Conservation (phyloP, 2,329 filamentous ascomycete genomes). For the Arthrobotrys pseudoclavata region DNA sequence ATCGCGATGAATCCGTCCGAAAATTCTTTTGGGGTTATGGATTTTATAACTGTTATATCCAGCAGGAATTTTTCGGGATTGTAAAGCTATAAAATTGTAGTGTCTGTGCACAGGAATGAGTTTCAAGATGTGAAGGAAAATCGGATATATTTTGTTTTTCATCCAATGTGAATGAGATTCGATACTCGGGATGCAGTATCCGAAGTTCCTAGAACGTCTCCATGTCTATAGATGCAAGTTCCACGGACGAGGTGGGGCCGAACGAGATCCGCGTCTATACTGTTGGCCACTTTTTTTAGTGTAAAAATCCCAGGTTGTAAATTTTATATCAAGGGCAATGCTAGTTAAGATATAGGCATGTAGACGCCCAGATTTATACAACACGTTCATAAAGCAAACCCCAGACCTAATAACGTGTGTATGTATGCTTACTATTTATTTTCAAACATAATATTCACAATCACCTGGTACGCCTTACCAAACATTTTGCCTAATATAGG, state of each 20-base stretch:
- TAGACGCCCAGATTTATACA: slow-evolving; percentile 12
- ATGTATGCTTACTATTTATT: background rate
- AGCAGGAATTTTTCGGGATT: background rate
- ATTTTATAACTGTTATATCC: background rate
- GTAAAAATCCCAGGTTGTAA: background rate
- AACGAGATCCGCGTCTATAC: background rate
- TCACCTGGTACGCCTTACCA: background rate
- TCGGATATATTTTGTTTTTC: slow-evolving; percentile 4
- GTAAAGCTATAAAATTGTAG: background rate
- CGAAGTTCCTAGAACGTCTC: slow-evolving; percentile 20
- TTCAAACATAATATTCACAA: background rate
- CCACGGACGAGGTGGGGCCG: slow-evolving; percentile 45
- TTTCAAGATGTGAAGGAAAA: background rate
- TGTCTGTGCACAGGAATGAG: background rate
- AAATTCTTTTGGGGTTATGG: background rate
- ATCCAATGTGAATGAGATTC: background rate
- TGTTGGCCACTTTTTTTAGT: background rate
- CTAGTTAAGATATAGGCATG: background rate
- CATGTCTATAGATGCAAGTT: background rate
- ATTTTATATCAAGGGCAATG: slow-evolving; percentile 25
- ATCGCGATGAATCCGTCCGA: slow-evolving; percentile 17
- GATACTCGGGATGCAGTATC: slow-evolving; percentile 36
- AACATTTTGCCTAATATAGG: slow-evolving; percentile 19
- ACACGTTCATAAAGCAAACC: background rate
- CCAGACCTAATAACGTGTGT: background rate